Evolutionary conservation across 345 rosid species (phyloP).

Genomic region (Salix brachista): DNA sequence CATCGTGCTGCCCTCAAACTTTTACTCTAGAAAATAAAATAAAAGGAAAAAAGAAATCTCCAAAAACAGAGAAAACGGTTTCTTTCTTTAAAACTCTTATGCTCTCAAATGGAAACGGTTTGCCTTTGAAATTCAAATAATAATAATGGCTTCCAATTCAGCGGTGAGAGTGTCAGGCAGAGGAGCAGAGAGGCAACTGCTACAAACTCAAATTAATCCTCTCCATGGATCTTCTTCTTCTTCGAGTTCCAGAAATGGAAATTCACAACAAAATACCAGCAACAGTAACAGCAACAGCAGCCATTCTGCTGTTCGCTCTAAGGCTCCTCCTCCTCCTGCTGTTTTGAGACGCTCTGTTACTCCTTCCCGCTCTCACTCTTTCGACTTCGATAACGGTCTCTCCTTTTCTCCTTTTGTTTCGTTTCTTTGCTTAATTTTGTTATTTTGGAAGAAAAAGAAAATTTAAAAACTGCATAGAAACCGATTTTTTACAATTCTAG

Average conservation of each 20-base stretch:
- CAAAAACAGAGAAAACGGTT: not conserved
- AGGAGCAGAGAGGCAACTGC: conserved; percentile 33
- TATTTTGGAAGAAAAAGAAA: too few relatives aligned
- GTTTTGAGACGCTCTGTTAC: conserved; percentile 63
- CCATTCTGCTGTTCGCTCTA: conserved; percentile 28
- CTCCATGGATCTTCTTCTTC: conserved; percentile 24
- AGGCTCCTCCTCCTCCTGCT: conserved; percentile 2
- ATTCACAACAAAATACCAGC: conserved; percentile 12
- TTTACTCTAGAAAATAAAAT: not conserved
- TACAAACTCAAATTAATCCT: conserved; percentile 19
- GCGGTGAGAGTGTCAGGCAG: conserved; percentile 27
- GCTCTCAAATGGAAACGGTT: not conserved
- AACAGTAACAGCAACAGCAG: not conserved
- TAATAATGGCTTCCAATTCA: conserved; percentile 34
- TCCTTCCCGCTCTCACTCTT: conserved; percentile 47
- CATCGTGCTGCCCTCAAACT: conserved; percentile 41
- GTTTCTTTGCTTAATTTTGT: not conserved
- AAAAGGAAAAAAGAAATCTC: not conserved
- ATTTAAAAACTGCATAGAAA: not conserved
- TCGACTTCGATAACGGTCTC: conserved; percentile 48
- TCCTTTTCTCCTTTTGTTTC: not conserved
- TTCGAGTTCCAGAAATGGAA: conserved; percentile 33
- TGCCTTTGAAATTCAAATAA: not conserved
- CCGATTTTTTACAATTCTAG: not conserved
- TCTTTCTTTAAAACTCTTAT: conserved; percentile 10